Percentiles rank a stretch among this genome's conserved stretches.
These are phyloP conservation scores for Pleurotus djamor DNA, from an alignment of 768 basidiomycete species.

Conservation along the genomic window DNA sequence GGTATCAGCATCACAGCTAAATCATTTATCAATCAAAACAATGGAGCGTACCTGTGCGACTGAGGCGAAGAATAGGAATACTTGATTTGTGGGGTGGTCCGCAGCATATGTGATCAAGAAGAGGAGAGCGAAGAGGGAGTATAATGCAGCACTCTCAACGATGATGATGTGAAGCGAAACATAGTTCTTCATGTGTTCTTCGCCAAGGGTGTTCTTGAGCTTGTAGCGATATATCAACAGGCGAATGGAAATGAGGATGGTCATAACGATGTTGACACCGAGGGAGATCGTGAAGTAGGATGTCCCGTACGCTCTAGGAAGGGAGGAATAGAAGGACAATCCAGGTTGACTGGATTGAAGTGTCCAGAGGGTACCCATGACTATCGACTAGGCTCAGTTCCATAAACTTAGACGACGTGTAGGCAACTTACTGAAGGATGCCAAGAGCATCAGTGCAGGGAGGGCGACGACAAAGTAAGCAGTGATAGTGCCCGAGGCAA, in stretches of 20 bases:
- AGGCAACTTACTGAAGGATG: slow-evolving; percentile 27
- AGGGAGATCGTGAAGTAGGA: slow-evolving; percentile 37
- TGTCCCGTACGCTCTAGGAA: slow-evolving; percentile 32
- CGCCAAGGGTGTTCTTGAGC: slow-evolving; percentile 24
- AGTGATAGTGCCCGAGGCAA: slow-evolving; percentile 24
- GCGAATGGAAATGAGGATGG: slow-evolving; percentile 33
- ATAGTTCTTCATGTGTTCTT: slow-evolving; percentile 31
- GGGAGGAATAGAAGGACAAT: slow-evolving; percentile 33
- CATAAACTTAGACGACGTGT: background rate
- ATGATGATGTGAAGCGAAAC: slow-evolving; percentile 33
- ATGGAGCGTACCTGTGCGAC: slow-evolving; percentile 28
- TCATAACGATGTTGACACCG: slow-evolving; percentile 37
- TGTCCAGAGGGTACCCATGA: slow-evolving; percentile 39
- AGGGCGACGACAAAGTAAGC: slow-evolving; percentile 25
- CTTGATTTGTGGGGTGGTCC: slow-evolving; percentile 35
- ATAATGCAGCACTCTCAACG: slow-evolving; percentile 43
- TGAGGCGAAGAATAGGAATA: slow-evolving; percentile 32
- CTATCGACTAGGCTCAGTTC: slow-evolving; percentile 15
- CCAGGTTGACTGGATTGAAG: slow-evolving; percentile 38
- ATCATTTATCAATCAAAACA: background rate
- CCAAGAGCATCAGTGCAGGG: background rate
- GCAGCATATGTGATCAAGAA: slow-evolving; percentile 39
- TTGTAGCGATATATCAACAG: slow-evolving; percentile 29
- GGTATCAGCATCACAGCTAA: background rate
- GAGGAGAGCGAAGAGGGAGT: slow-evolving; percentile 34